These are phyloP conservation scores for Myxozyma sirexii DNA, from an alignment of 805 yeast species.

Conservation along the genomic window DNA sequence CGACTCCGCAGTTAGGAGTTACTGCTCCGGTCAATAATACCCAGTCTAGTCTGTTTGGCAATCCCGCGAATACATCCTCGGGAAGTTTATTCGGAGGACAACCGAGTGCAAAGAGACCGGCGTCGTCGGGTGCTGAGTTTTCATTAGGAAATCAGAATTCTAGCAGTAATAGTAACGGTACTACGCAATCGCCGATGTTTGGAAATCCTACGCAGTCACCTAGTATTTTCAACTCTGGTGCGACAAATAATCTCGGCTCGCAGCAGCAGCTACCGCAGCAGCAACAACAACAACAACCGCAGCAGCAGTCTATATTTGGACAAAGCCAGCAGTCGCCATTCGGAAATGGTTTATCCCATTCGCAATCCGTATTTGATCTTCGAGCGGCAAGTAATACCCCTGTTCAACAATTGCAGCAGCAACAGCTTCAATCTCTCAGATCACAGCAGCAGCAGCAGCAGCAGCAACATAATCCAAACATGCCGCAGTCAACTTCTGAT, in stretches of 20 bases:
- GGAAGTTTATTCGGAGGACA: not conserved
- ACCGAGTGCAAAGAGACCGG: conserved; percentile 6
- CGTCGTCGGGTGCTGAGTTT: not conserved
- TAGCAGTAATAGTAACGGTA: too few relatives aligned
- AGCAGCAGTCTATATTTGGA: conserved; percentile 3
- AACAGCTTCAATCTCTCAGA: conserved; percentile 24
- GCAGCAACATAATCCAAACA: conserved; percentile 15
- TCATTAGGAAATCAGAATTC: too few relatives aligned
- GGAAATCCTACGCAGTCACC: conserved; percentile 1
- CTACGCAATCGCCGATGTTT: conserved; percentile 1
- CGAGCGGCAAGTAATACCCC: conserved; percentile 21
- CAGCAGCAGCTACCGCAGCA: conserved; percentile 13
- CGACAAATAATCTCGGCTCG: conserved; percentile 1
- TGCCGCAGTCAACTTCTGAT: conserved; percentile 24
- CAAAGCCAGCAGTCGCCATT: conserved; percentile 4
- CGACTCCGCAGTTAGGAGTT: conserved; percentile 4
- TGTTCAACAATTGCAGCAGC: conserved; percentile 31
- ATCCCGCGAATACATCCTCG: not conserved
- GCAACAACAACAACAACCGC: conserved; percentile 10
- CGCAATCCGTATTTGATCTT: conserved; percentile 28
- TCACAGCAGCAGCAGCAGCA: conserved; percentile 31
- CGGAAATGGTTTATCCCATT: conserved; percentile 16
- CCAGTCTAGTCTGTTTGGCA: not conserved
- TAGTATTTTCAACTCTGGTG: not conserved
- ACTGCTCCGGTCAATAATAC: not conserved